Percentiles rank a stretch among this genome's conserved stretches.
Evolutionary conservation across 352 stramenopile genomes (phyloP).

Genomic region (Blastocystis sp.): DNA sequence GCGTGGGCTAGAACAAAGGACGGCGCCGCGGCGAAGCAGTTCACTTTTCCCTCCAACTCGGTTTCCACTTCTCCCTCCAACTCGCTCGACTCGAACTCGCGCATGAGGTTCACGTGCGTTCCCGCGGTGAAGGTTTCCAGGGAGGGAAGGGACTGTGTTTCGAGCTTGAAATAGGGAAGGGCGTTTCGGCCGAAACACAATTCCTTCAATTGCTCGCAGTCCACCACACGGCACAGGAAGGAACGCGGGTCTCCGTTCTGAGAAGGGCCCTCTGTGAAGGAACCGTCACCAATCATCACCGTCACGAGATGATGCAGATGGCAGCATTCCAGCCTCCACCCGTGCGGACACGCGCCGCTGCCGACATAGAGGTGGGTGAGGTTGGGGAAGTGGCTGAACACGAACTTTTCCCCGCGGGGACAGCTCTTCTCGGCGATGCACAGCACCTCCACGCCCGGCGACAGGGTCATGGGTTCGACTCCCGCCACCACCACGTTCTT

Average conservation of each 20-base stretch:
- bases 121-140: not conserved
- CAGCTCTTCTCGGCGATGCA: not conserved
- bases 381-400: not conserved
- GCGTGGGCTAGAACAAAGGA: not conserved
- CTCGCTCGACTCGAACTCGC: not conserved
- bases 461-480: not conserved
- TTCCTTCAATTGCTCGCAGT: not conserved
- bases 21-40: not conserved
- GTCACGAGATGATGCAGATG: not conserved
- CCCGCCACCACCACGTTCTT: not conserved
- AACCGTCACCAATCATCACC: not conserved
- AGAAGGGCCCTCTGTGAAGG: not conserved
- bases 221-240: not conserved
- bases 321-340: not conserved
- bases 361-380: not conserved
- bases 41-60: not conserved
- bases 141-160: not conserved
- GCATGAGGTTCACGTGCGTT: not conserved
- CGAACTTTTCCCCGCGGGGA: not conserved
- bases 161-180: not conserved
- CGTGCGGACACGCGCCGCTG: not conserved
- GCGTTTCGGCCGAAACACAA: not conserved
- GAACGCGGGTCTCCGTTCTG: not conserved
- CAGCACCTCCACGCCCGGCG: not conserved
- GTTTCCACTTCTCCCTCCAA: too few relatives aligned